Conservation (phyloP, 768 basidiomycete genomes). For the Xanthoconium purpureum region DNA sequence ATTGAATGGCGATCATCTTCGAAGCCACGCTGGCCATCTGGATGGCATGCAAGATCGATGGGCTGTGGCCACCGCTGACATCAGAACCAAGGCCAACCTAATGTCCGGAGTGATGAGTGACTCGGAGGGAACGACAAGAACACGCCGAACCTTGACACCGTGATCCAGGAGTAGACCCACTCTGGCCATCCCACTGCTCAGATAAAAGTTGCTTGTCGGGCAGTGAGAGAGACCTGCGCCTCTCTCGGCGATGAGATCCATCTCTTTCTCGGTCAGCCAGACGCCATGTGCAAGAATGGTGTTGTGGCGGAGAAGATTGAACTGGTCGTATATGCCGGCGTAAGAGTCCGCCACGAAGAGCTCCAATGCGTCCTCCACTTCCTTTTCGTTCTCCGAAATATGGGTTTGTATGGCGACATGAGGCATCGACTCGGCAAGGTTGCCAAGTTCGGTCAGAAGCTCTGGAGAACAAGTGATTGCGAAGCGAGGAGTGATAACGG, state of each 20-base stretch:
- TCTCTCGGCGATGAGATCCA: slow-evolving; percentile 61
- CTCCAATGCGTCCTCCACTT: slow-evolving; percentile 61
- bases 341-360: slow-evolving; percentile 73
- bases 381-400: slow-evolving; percentile 78
- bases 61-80: slow-evolving; percentile 81
- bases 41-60: slow-evolving; percentile 74
- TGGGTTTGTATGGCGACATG: slow-evolving; percentile 86
- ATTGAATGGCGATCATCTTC: slow-evolving; percentile 64
- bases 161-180: slow-evolving; percentile 77
- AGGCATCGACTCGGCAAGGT: slow-evolving; percentile 55
- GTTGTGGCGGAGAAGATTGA: slow-evolving; percentile 68
- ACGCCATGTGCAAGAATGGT: slow-evolving; percentile 90
- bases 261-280: slow-evolving; percentile 70
- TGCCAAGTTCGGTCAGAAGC: slow-evolving; percentile 62
- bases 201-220: slow-evolving; percentile 90
- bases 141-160: slow-evolving; percentile 71
- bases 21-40: slow-evolving; percentile 78
- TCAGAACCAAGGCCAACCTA: slow-evolving; percentile 96
- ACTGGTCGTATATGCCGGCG: slow-evolving; percentile 77
- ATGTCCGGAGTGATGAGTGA: slow-evolving; percentile 2
- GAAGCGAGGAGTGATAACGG: slow-evolving; percentile 93
- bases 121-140: background rate
- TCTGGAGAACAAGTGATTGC: slow-evolving; percentile 81
- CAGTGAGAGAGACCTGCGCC: slow-evolving; percentile 87
- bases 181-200: slow-evolving; percentile 80